Evolutionary conservation across 202 grass and related monocot species (phyloP), one percentile per base, ranked within the genome.

Genomic region (Setaria italica): DNA sequence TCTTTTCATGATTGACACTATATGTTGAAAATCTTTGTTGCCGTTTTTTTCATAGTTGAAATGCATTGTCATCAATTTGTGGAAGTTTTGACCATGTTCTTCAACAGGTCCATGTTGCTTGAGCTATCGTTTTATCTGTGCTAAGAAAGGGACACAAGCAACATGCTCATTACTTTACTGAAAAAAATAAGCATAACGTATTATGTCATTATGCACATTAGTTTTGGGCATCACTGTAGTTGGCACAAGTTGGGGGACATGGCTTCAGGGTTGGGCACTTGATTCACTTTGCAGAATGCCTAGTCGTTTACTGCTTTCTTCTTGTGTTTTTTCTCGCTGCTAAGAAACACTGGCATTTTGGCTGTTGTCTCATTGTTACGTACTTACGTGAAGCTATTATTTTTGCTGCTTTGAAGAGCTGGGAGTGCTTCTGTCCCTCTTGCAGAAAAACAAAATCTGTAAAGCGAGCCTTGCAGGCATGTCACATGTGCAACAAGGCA

Each of bases 401-500:
- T 48, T 65, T 67, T 35, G 15, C 16, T 19, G 30, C 9, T 66
- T 79, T 32, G 6, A 25, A 37, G 4, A 69, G 62, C 62, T 25
- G 56, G 6, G 45, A 21, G n/a, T 14, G 21, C 2, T 72, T 19
- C 4, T 30, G n/a, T 48, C 41, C 20, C 11, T 43, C 67, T 59
- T 19, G 19, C 14, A 2, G 4, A 30, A 19, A 34, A 48, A 62
- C 8, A 46, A 60, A 60, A 5, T 11, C 13, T 19, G 12, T 5
- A 55, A n/a, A 46, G 6, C 12, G 46, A n/a, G 25, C 16, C 6
- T 6, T 42, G 68, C 17, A 21, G 67, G 49, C 82, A 77, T 41
- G 39, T 41, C 39, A 4, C 37, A 39, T 86, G 83, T 81, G 87
- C 58, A 76, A 9, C 1, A 74, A 70, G 46, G 43, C 54, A 37